phyloP scores from a whole-genome alignment of 179 eudicot species.

The Spinacia oleracea region DNA sequence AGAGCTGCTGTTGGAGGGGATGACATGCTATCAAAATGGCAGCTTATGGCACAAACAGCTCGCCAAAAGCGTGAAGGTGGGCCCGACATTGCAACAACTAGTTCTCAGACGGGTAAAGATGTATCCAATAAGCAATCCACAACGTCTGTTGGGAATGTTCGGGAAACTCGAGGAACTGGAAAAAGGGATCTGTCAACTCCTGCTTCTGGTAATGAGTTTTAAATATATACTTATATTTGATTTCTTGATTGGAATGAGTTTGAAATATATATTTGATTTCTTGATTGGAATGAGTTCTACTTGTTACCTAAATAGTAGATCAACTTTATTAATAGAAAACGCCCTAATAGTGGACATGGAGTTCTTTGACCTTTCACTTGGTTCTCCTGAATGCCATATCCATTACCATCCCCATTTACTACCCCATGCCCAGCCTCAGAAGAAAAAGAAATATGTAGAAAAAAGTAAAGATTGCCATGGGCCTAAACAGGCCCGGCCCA shows the following conservation, averaged over 20 bases:
- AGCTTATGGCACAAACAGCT: constrained; percentile 89
- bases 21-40: constrained; percentile 97
- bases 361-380: too few relatives aligned
- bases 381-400: too few relatives aligned
- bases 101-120: constrained; percentile 63
- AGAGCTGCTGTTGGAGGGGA: constrained; percentile 97
- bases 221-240: background rate
- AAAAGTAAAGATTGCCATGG: too few relatives aligned
- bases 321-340: background rate
- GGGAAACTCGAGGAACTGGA: constrained; percentile 56
- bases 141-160: constrained; percentile 38
- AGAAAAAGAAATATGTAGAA: background rate
- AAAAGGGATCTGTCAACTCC: constrained; percentile 42
- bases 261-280: too few relatives aligned
- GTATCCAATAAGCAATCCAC: constrained; percentile 40
- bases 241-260: too few relatives aligned
- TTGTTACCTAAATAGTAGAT: background rate
- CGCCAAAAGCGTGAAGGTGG: constrained; percentile 90
- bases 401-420: background rate
- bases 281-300: too few relatives aligned
- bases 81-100: constrained; percentile 44
- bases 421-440: background rate
- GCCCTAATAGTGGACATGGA: background rate
- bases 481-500: too few relatives aligned
- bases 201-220: constrained; percentile 47